Base-by-base conservation (phyloP, 768 basidiomycete species). In the Mycena belliarum region DNA sequence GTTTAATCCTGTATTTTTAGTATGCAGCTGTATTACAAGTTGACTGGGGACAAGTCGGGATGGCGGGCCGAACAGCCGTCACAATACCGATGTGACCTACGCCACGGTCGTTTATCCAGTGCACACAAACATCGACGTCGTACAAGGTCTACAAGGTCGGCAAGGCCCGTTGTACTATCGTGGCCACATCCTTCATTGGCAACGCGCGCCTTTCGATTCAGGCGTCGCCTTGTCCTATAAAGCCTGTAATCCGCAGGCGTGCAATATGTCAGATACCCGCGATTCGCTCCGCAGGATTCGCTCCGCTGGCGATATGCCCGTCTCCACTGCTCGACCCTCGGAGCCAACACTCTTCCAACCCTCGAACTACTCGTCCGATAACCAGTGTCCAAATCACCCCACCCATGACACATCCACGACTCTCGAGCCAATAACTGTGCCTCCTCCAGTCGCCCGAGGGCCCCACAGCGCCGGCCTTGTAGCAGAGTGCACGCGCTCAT, bases 241-340 rank as follows among this genome's bases (percentile, higher is more conserved):
- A 60, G 28, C 24, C 32, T n/a, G 16, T n/a, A 50, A n/a, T 23
- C 38, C 29, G 20, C n/a, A 51, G n/a, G 25, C 40, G 40, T 15
- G 29, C 48, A 14, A 15, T 26, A 60, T 60, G 59, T 11, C 59
- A 37, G 59, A 60, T 21, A 12, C 59, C 26, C 59, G 53, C 49
- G 67, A 60, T 16, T 49, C 65, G 10, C 54, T 78, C 47, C 75
- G 77, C 37, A 69, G 76, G 43, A 70, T 68, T 20, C 71, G 76
- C 43, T 79, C 79, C 14, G 67, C 72, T 35, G 75, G 76, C 7
- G 78, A 78, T 57, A 69, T 75, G 15, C 73, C 74, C 11, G 47
- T 26, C 20, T 45, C 59, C 4, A 49, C 40, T 20, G 32, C 49
- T 45, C 69, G 67, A 47, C 65, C 57, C n/a, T 69, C 73, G 20